phyloP scores from a whole-genome alignment of 1,139 yeast species.

The Blastobotrys proliferans region DNA sequence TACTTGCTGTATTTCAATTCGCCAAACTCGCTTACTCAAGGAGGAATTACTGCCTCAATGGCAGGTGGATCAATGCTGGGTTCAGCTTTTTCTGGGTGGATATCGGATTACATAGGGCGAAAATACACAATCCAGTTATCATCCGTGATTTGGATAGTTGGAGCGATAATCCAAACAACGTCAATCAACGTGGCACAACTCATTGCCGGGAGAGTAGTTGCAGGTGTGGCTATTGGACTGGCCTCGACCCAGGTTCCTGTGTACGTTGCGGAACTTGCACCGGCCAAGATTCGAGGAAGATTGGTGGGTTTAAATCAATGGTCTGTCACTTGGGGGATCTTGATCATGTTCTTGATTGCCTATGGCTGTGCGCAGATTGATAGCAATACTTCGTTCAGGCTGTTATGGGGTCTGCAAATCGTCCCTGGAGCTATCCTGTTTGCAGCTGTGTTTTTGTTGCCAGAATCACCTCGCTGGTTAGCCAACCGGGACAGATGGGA shows the following conservation, averaged over 20 bases:
- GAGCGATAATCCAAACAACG: constrained; percentile 78
- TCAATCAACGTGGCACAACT: constrained; percentile 72
- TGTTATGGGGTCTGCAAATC: constrained; percentile 67
- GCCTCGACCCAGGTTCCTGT: constrained; percentile 72
- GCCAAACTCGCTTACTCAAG: constrained; percentile 52
- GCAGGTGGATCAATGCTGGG: constrained; percentile 78
- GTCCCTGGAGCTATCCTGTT: constrained; percentile 56
- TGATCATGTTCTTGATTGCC: constrained; percentile 54
- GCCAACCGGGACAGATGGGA: constrained; percentile 64
- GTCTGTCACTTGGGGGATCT: constrained; percentile 65
- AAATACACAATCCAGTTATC: constrained; percentile 73
- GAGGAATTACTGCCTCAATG: constrained; percentile 93
- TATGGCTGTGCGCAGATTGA: constrained; percentile 54
- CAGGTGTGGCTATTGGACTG: constrained; percentile 69
- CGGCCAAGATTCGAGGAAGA: constrained; percentile 61
- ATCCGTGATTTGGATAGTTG: constrained; percentile 69
- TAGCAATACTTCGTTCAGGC: constrained; percentile 53
- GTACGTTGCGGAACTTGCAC: constrained; percentile 68
- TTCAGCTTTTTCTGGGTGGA: constrained; percentile 33
- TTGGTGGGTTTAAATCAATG: constrained; percentile 67
- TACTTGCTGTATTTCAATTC: constrained; percentile 40
- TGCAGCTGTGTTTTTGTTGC: constrained; percentile 48
- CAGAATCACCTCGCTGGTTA: constrained; percentile 76
- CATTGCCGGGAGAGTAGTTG: constrained; percentile 56
- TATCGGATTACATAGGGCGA: constrained; percentile 76